Percentiles rank a stretch among this genome's conserved stretches.
These are phyloP conservation scores for Colletotrichum echinochloae DNA, from an alignment of 2,329 filamentous ascomycete genomes.

Conservation along the genomic window DNA sequence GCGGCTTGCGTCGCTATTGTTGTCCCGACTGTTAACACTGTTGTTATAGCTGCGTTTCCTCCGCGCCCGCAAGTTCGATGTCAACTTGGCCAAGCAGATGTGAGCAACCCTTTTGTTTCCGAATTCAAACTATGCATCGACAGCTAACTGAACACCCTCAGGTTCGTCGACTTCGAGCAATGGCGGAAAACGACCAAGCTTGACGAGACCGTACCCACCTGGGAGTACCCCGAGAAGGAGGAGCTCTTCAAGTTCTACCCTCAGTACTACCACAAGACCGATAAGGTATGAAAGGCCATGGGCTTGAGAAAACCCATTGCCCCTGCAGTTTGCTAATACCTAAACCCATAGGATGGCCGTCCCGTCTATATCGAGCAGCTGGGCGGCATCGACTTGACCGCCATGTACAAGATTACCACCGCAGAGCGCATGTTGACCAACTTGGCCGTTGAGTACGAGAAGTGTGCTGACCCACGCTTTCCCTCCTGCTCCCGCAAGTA, in stretches of 20 bases:
- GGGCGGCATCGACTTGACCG: conserved; percentile 89
- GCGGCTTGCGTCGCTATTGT: neutral
- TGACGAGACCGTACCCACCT: conserved; percentile 82
- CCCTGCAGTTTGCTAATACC: conserved; percentile 6
- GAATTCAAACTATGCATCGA: neutral
- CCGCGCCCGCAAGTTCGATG: conserved; percentile 94
- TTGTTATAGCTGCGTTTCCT: conserved; percentile 81
- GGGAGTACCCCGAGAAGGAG: conserved; percentile 88
- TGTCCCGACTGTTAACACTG: conserved; percentile 37
- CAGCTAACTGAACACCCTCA: conserved; percentile 52
- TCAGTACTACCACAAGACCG: conserved; percentile 98
- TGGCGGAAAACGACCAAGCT: conserved; percentile 91
- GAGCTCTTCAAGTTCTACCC: conserved; percentile 92
- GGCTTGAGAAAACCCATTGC: neutral
- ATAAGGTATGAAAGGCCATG: conserved; percentile 68
- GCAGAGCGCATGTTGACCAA: conserved; percentile 95
- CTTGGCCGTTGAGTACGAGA: conserved; percentile 98
- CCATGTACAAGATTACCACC: conserved; percentile 94
- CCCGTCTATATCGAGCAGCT: conserved; percentile 98
- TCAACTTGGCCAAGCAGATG: conserved; percentile 87
- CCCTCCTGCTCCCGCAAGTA: conserved; percentile 95
- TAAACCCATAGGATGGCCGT: conserved; percentile 80
- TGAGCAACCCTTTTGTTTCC: conserved; percentile 54
- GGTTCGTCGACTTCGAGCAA: conserved; percentile 91
- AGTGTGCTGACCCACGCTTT: conserved; percentile 89